Conservation (phyloP, 2,329 filamentous ascomycete species). For the Leptodontidium sp. region DNA sequence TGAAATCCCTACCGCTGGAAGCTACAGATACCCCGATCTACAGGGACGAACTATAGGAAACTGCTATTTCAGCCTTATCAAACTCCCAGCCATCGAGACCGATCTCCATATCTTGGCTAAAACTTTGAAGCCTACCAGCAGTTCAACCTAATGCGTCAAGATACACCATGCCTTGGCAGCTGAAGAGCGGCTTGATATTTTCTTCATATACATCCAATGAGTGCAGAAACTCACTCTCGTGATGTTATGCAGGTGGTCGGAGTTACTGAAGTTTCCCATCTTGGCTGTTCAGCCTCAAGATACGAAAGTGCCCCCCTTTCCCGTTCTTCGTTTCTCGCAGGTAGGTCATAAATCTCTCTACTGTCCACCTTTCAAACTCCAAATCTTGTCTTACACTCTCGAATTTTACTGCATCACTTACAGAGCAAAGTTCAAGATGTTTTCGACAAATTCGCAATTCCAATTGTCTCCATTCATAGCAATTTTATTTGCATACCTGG, state of each 20-base stretch:
- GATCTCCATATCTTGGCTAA: neutral
- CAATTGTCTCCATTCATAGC: neutral
- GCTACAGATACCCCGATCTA: neutral
- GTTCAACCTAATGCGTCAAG: neutral
- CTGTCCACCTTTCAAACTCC: neutral
- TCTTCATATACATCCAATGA: neutral
- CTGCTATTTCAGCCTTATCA: neutral
- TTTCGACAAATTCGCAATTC: neutral
- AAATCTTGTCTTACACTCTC: neutral
- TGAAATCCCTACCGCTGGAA: neutral
- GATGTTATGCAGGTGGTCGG: constrained; percentile 1
- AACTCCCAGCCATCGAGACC: neutral
- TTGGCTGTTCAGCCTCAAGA: neutral
- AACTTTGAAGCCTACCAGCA: neutral
- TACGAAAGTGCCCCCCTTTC: neutral
- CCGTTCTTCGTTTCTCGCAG: neutral
- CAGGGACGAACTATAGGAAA: constrained; percentile 13
- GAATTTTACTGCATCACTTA: neutral
- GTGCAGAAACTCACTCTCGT: neutral
- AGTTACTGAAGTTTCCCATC: neutral
- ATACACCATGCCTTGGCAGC: constrained; percentile 14
- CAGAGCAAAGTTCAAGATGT: neutral
- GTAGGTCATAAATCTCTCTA: neutral
- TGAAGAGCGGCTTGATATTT: neutral
- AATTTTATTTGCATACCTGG: neutral